Evolutionary conservation across 1,284 basidiomycete genomes (phyloP), one percentile per base, ranked within the genome.

Genomic region (Sanguinoderma infundibulare): DNA sequence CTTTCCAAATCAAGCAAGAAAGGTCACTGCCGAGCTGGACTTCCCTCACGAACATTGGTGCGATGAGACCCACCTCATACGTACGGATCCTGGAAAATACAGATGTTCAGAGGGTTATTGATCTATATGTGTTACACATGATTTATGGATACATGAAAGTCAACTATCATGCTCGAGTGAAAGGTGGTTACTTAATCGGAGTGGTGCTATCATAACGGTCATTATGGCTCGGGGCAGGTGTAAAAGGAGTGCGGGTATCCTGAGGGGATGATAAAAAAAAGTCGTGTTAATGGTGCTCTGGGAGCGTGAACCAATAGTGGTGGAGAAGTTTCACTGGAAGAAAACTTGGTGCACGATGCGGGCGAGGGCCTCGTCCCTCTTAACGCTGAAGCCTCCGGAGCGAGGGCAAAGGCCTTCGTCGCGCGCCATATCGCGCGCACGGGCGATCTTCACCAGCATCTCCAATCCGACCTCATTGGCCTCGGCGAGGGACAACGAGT

Each of bases 1-100:
- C 44, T 49, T 34, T 57, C 64, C 60, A 59, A 50, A 68, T 64
- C 59, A 53, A 64, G 69, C 38, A 67, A 60, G 55, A 52, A 47
- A 30, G 53, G 60, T 61, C 39, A 20, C 63, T 47, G 40, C 51
- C 49, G 54, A 55, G 26, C 10, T 12, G 30, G 4, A 15, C 1
- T n/a, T 51, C 9, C 26, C 32, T 22, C 3, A 20, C 49, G 7
- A 24, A 36, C 12, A 9, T 22, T 30, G 20, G 8, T 15, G n/a
- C 50, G 28, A 47, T 40, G 30, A 49, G 36, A 15, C 10, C 24
- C 24, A 17, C n/a, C n/a, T n/a, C n/a, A n/a, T n/a, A n/a, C n/a
- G n/a, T n/a, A n/a, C n/a, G n/a, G n/a, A n/a, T n/a, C n/a, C n/a
- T n/a, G n/a, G n/a, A n/a, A n/a, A n/a, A n/a, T n/a, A n/a, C n/a